phyloP scores from a whole-genome alignment of 1,284 basidiomycete genomes.

The Hemileia vastatrix region DNA sequence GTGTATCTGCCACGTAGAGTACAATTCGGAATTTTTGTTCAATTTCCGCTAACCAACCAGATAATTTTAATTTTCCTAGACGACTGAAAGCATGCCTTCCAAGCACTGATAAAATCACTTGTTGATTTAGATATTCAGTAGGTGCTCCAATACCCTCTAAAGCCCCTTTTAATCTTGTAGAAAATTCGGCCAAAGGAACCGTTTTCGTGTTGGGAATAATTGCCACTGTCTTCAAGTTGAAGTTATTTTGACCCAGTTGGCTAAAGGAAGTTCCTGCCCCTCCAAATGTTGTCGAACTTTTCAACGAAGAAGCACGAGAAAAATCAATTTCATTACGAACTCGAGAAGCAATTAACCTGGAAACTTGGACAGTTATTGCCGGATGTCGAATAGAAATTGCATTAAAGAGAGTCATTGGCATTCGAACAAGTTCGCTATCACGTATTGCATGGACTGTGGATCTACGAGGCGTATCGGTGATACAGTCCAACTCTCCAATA shows the following conservation, averaged over 20 bases:
- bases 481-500: slow-evolving; percentile 81
- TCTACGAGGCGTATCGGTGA: slow-evolving; percentile 75
- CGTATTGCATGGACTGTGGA: slow-evolving; percentile 95
- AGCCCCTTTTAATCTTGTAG: slow-evolving; percentile 73
- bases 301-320: slow-evolving; percentile 46
- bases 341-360: slow-evolving; percentile 84
- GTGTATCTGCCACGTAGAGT: slow-evolving; percentile 84
- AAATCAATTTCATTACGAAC: slow-evolving; percentile 71
- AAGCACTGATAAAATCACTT: slow-evolving; percentile 75
- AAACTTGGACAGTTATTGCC: slow-evolving; percentile 85
- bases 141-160: slow-evolving; percentile 78
- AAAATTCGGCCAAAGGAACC: slow-evolving; percentile 77
- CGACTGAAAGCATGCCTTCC: slow-evolving; percentile 84
- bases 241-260: slow-evolving; percentile 61
- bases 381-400: slow-evolving; percentile 74
- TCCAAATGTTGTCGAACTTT: slow-evolving; percentile 25
- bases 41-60: slow-evolving; percentile 86
- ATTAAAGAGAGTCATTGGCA: slow-evolving; percentile 96
- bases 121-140: slow-evolving; percentile 81
- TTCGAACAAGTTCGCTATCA: slow-evolving; percentile 92
- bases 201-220: slow-evolving; percentile 69
- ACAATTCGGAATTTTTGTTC: slow-evolving; percentile 85
- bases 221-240: slow-evolving; percentile 86
- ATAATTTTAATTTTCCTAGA: slow-evolving; percentile 88
- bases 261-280: slow-evolving; percentile 48